Conservation (phyloP, 495 filamentous ascomycete genomes). For the Stereocaulon alpinum region DNA sequence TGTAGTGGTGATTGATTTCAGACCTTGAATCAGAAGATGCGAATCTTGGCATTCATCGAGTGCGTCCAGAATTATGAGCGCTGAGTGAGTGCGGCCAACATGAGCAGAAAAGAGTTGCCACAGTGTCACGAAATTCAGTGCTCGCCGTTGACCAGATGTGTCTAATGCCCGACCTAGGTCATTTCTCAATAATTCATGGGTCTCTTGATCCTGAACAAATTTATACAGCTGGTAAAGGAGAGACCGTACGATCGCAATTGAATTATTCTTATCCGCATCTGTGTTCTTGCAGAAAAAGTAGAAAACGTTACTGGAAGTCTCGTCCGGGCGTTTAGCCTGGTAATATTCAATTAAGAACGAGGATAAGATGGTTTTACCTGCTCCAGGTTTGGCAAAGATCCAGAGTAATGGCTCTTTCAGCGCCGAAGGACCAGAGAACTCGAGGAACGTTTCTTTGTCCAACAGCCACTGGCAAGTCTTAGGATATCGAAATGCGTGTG, state of each 20-base stretch:
- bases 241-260: not conserved
- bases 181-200: not conserved
- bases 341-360: constrained; percentile 6
- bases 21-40: not conserved
- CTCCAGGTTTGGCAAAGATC: constrained; percentile 1
- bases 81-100: not conserved
- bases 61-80: not conserved
- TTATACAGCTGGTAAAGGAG: constrained; percentile 8
- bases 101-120: not conserved
- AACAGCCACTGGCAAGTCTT: constrained; percentile 8
- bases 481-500: not conserved
- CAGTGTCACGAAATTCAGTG: not conserved
- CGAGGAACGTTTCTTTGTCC: not conserved
- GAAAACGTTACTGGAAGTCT: not conserved
- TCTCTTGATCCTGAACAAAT: not conserved
- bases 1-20: not conserved
- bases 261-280: constrained; percentile 3
- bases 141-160: not conserved
- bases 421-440: not conserved
- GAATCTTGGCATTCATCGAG: constrained; percentile 7
- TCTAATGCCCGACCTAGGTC: not conserved
- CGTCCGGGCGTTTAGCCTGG: not conserved
- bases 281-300: constrained; percentile 11
- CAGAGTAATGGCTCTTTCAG: not conserved
- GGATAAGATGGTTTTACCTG: constrained; percentile 9